Percentiles rank a stretch among this genome's conserved stretches.
These are phyloP conservation scores for Verbena officinalis DNA, from an alignment of 257 asterid genomes.

Conservation along the genomic window DNA sequence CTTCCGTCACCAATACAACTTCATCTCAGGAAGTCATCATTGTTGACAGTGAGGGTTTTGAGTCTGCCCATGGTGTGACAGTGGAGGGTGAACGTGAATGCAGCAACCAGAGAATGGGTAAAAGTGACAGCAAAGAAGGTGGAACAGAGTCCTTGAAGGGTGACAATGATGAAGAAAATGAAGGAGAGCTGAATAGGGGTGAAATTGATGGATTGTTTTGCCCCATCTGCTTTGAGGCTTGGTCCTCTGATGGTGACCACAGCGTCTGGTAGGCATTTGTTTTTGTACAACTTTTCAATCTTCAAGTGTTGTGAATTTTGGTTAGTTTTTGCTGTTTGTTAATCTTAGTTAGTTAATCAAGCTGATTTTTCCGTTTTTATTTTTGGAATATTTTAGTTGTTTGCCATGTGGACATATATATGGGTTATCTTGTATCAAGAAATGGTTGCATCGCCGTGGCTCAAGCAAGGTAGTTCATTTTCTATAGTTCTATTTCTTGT, in stretches of 20 bases:
- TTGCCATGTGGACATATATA: constrained; percentile 94
- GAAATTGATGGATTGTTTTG: constrained; percentile 82
- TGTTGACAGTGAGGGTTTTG: constrained; percentile 14
- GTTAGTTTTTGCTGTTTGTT: neutral
- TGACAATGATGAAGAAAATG: constrained; percentile 27
- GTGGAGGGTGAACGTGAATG: constrained; percentile 26
- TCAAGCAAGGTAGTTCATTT: constrained; percentile 63
- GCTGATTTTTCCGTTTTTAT: constrained; percentile 7
- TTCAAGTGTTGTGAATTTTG: neutral
- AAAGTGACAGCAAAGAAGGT: constrained; percentile 5
- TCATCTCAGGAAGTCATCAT: constrained; percentile 33
- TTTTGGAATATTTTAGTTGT: constrained; percentile 50
- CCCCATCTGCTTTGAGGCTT: constrained; percentile 88
- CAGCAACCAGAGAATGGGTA: constrained; percentile 28
- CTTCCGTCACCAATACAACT: constrained; percentile 28
- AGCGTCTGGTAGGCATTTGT: constrained; percentile 57
- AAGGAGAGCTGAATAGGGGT: constrained; percentile 44
- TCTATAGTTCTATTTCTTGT: neutral
- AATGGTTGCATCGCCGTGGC: constrained; percentile 67
- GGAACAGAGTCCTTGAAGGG: constrained; percentile 31
- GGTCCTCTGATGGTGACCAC: constrained; percentile 83
- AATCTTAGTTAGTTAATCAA: neutral
- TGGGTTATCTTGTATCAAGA: constrained; percentile 83
- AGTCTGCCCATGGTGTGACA: constrained; percentile 25
- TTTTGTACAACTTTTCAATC: neutral